Conservation (phyloP, 2,329 filamentous ascomycete species). For the Alternaria arbusti region DNA sequence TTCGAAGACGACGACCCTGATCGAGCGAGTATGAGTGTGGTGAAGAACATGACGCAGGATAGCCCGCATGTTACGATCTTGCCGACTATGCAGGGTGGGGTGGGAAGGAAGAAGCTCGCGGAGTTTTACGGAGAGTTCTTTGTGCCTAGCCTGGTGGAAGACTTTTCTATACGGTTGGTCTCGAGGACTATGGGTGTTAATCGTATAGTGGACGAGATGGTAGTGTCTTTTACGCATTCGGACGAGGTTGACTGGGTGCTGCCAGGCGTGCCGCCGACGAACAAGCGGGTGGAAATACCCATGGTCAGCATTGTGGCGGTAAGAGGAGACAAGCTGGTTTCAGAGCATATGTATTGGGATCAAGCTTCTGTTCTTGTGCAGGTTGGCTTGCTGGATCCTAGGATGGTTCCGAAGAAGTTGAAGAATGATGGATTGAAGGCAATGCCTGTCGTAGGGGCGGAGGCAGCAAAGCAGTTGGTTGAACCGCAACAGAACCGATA, state of each 20-base stretch:
- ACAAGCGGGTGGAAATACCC: conserved; percentile 62
- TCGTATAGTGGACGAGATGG: conserved; percentile 65
- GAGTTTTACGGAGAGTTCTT: conserved; percentile 65
- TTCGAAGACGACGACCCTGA: conserved; percentile 42
- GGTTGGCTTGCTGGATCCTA: conserved; percentile 62
- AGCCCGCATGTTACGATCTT: conserved; percentile 47
- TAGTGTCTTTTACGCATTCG: conserved; percentile 63
- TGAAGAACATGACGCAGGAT: conserved; percentile 42
- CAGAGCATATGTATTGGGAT: conserved; percentile 67
- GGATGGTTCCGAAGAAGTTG: conserved; percentile 55
- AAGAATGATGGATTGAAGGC: conserved; percentile 49
- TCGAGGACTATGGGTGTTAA: conserved; percentile 64
- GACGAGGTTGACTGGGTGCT: conserved; percentile 65
- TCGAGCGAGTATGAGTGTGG: conserved; percentile 36
- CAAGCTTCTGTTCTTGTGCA: conserved; percentile 65
- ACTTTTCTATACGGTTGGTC: conserved; percentile 60
- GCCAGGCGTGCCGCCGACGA: conserved; percentile 62
- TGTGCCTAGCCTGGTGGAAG: conserved; percentile 60
- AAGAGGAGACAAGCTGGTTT: conserved; percentile 59
- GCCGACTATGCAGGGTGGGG: conserved; percentile 54
- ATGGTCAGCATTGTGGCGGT: conserved; percentile 63
- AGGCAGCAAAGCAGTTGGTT: conserved; percentile 52
- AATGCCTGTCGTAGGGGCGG: conserved; percentile 50
- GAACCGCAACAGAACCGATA: conserved; percentile 50
- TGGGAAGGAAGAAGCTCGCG: conserved; percentile 51